Evolutionary conservation across 2,329 filamentous ascomycete species (phyloP).

Genomic region (Albifimbria verrucaria): DNA sequence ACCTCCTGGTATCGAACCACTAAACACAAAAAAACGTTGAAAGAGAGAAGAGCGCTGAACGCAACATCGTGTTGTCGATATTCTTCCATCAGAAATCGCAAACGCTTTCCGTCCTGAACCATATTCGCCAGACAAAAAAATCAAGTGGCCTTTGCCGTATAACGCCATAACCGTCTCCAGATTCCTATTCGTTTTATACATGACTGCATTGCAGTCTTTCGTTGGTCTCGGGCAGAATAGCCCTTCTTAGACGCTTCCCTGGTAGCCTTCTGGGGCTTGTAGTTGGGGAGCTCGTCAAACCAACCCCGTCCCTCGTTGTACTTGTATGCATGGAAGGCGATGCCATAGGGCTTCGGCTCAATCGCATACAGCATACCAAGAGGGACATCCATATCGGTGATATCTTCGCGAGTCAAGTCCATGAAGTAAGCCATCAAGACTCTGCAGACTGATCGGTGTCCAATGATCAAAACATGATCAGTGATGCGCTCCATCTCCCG

Average conservation of each 20-base stretch:
- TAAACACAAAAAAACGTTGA: too few species aligned
- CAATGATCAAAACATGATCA: slow-evolving; percentile 89
- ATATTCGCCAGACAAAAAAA: background rate
- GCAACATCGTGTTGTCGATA: too few species aligned
- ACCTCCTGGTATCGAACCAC: too few species aligned
- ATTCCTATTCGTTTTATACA: slow-evolving; percentile 17
- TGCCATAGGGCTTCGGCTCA: slow-evolving; percentile 95
- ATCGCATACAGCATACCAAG: slow-evolving; percentile 92
- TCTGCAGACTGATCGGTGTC: slow-evolving; percentile 86
- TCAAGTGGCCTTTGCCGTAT: background rate
- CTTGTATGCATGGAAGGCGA: slow-evolving; percentile 92
- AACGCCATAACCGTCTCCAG: background rate
- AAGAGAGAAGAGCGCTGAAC: too few species aligned
- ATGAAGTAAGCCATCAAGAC: slow-evolving; percentile 97
- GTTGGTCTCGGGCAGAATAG: background rate
- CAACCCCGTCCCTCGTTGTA: slow-evolving; percentile 76
- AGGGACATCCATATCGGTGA: slow-evolving; percentile 91
- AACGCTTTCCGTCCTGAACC: too few species aligned
- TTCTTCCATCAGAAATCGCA: too few species aligned
- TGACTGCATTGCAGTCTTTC: background rate
- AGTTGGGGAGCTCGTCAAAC: slow-evolving; percentile 85
- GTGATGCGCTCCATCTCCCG: slow-evolving; percentile 96
- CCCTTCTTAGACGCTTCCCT: slow-evolving; percentile 22
- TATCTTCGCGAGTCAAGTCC: slow-evolving; percentile 83
- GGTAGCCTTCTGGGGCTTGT: slow-evolving; percentile 61